Base-by-base conservation (phyloP, 805 yeast genomes). In the Hanseniaspora thailandica region DNA sequence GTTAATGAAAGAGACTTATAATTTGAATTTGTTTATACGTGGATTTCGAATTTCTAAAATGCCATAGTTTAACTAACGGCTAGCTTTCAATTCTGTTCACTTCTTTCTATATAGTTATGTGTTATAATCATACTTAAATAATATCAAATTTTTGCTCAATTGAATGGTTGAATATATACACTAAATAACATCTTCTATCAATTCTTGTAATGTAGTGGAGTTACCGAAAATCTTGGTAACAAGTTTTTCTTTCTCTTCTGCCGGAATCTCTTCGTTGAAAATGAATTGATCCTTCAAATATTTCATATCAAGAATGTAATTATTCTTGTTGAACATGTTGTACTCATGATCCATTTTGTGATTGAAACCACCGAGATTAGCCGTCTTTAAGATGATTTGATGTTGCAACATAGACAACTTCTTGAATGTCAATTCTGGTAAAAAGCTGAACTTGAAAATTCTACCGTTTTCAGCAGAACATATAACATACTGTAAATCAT, bases 401-500 rank as follows among this genome's bases (percentile, higher is more conserved):
- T 88, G 95, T 63, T 89, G 97, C 20, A 90, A 70, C 34, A 87
- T 81, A 62, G 84, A 86, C 62, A 93, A 72, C 55, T 94, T 73
- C 65, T 96, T 76, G 67, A 87, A 93, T 12, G 79, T 73, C 2
- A 78, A 68, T 63, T 93, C 97, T 39, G 76, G 70, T 12, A 88
- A 69, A 0, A 97, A 97, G 20, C 77, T 71, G 7, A 93, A 77
- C 48, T 78, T 76, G 60, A 78, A 81, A 35, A 93, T 66, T 0
- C 89, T 81, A 0, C 98, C 98, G 61, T 89, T 96, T 1, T 73
- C 69, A 15, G 83, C 80, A 1, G 82, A 80, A 2, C 90, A 96
- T 48, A 90, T 65, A 6, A 48, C 33, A 45, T 47, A 47, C 22
- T 47, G 51, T 8, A 30, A 34, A 5, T 48, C 45, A 33, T 54